phyloP scores from a whole-genome alignment of 345 rosid species.

The Erucastrum elatum region DNA sequence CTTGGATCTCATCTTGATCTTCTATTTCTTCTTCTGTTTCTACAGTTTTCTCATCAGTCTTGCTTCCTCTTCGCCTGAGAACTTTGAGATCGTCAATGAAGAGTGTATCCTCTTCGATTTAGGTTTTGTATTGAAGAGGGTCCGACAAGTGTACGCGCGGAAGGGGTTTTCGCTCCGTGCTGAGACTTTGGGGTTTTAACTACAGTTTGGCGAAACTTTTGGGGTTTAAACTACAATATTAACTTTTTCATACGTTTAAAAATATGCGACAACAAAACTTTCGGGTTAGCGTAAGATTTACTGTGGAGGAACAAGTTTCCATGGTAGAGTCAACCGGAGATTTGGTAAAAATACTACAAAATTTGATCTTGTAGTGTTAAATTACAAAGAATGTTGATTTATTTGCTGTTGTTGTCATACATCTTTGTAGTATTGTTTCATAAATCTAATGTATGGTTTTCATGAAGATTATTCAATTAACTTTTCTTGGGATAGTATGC shows the following conservation, averaged over 20 bases:
- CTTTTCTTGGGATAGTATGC: too few relatives aligned
- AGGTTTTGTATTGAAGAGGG: not conserved
- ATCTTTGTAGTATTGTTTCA: too few relatives aligned
- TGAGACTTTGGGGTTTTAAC: not conserved
- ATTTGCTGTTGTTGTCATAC: too few relatives aligned
- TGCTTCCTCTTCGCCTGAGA: not conserved
- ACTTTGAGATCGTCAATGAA: conserved; percentile 10
- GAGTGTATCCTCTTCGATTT: not conserved
- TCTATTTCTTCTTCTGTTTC: conserved; percentile 11
- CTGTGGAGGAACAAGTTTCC: too few relatives aligned
- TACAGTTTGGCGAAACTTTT: not conserved
- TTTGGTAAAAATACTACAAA: too few relatives aligned
- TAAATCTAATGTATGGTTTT: too few relatives aligned
- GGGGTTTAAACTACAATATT: not conserved
- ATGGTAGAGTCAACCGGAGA: too few relatives aligned
- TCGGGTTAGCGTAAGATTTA: not conserved
- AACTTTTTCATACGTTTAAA: too few relatives aligned
- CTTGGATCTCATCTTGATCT: conserved; percentile 23
- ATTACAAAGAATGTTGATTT: too few relatives aligned
- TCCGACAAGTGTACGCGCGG: not conserved
- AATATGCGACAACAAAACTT: not conserved
- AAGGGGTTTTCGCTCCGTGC: conserved; percentile 1
- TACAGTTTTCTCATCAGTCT: conserved; percentile 6
- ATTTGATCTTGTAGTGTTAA: too few relatives aligned
- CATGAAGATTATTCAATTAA: too few relatives aligned